phyloP scores from a whole-genome alignment of 73 alveolate genomes.

The Breviolum minutum region DNA sequence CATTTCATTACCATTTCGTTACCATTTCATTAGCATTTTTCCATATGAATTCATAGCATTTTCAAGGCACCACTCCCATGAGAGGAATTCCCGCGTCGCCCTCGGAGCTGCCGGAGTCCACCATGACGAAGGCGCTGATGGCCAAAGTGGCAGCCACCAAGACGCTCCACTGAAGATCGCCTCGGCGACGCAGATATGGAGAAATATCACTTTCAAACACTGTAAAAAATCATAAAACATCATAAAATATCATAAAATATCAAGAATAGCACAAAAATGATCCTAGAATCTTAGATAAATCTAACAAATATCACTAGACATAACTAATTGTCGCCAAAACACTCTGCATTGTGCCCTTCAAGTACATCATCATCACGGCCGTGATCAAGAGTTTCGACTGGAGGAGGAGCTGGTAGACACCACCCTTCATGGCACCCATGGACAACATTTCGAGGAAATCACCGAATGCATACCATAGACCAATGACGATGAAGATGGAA shows the following conservation, averaged over 20 bases:
- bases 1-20: too few species aligned
- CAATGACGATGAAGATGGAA: neutral
- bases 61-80: neutral
- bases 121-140: constrained; percentile 61
- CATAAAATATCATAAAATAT: neutral
- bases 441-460: constrained; percentile 71
- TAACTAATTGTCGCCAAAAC: neutral
- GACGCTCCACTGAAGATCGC: constrained; percentile 56
- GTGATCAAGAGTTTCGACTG: constrained; percentile 36
- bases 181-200: neutral
- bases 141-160: constrained; percentile 52
- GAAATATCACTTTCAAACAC: neutral
- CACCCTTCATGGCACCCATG: constrained; percentile 76
- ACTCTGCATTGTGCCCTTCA: constrained; percentile 46
- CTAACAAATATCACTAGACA: neutral
- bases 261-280: too few species aligned
- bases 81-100: neutral
- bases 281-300: neutral
- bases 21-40: too few species aligned
- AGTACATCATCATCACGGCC: constrained; percentile 16
- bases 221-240: neutral
- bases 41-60: too few species aligned
- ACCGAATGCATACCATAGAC: constrained; percentile 30
- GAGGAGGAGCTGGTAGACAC: constrained; percentile 24
- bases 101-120: constrained; percentile 31